Percentiles rank a stretch among this genome's conserved stretches.
These are phyloP conservation scores for Yamadazyma takamatsuzukensis DNA, from an alignment of 805 yeast species.

Conservation along the genomic window DNA sequence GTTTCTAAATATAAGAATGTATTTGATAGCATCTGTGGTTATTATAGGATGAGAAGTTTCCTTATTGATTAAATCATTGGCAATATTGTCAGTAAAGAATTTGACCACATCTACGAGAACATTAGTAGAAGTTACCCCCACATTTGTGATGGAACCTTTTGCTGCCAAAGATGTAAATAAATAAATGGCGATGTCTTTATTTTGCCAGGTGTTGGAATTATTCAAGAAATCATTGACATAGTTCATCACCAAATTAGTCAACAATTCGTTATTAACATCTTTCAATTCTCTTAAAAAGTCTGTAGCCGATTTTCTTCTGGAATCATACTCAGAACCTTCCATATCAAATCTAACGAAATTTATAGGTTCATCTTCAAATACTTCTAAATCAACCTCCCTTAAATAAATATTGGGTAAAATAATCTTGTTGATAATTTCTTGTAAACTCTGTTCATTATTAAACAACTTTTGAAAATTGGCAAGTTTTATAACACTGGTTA, in stretches of 20 bases:
- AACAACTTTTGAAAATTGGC: slow-evolving; percentile 67
- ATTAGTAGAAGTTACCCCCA: slow-evolving; percentile 87
- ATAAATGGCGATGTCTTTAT: slow-evolving; percentile 82
- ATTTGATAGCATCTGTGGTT: slow-evolving; percentile 89
- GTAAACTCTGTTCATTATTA: slow-evolving; percentile 54
- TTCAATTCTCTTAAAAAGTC: slow-evolving; percentile 87
- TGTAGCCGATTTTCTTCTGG: slow-evolving; percentile 89
- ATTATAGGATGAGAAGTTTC: slow-evolving; percentile 61
- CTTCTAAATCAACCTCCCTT: slow-evolving; percentile 85
- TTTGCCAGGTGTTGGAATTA: slow-evolving; percentile 66
- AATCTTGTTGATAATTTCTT: slow-evolving; percentile 76
- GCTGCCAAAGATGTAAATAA: slow-evolving; percentile 87
- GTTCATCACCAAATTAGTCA: slow-evolving; percentile 69
- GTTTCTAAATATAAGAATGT: slow-evolving; percentile 83
- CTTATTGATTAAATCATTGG: slow-evolving; percentile 64
- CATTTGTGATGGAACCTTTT: slow-evolving; percentile 79
- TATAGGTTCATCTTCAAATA: slow-evolving; percentile 96
- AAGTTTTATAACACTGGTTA: slow-evolving; percentile 75
- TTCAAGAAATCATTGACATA: slow-evolving; percentile 68
- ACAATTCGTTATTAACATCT: slow-evolving; percentile 66
- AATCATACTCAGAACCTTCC: slow-evolving; percentile 92
- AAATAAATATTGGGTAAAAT: slow-evolving; percentile 84
- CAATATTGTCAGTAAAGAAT: slow-evolving; percentile 78
- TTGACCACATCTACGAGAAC: slow-evolving; percentile 78
- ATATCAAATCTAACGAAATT: slow-evolving; percentile 88